phyloP scores from a whole-genome alignment of 75 land plant species.

The Isoetes taiwanensis region DNA sequence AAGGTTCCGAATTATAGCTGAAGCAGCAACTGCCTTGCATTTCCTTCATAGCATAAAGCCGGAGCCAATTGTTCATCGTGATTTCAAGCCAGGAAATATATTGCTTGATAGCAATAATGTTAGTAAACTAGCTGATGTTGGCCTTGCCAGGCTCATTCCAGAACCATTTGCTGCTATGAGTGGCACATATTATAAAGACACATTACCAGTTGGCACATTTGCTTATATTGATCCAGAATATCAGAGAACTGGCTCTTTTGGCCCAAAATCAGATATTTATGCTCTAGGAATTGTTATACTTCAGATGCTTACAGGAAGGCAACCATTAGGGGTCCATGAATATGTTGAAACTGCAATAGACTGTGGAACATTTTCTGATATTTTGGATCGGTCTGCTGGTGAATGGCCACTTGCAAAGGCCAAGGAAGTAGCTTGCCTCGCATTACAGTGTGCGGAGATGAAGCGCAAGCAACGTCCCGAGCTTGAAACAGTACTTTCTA shows the following conservation, averaged over 20 bases:
- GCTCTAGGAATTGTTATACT: slow-evolving; percentile 54
- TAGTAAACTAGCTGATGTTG: slow-evolving; percentile 68
- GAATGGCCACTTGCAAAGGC: slow-evolving; percentile 43
- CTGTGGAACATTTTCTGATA: slow-evolving; percentile 13
- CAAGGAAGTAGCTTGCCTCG: slow-evolving; percentile 25
- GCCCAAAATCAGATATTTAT: slow-evolving; percentile 55
- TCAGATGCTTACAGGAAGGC: slow-evolving; percentile 47
- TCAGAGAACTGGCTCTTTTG: slow-evolving; percentile 47
- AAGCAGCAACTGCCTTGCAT: slow-evolving; percentile 49
- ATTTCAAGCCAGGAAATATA: slow-evolving; percentile 67
- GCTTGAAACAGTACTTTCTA: slow-evolving; percentile 7
- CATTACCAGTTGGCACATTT: slow-evolving; percentile 53
- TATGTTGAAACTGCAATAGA: slow-evolving; percentile 43
- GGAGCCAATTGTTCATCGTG: slow-evolving; percentile 50
- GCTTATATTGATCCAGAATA: slow-evolving; percentile 76
- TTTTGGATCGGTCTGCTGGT: slow-evolving; percentile 26
- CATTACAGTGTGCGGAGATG: slow-evolving; percentile 39
- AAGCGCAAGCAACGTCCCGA: slow-evolving; percentile 38
- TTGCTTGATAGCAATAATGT: slow-evolving; percentile 50
- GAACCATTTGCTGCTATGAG: background rate
- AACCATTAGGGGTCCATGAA: slow-evolving; percentile 40
- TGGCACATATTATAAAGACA: slow-evolving; percentile 29
- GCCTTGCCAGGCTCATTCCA: slow-evolving; percentile 41
- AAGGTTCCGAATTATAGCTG: slow-evolving; percentile 50
- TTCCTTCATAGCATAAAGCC: slow-evolving; percentile 54